These are phyloP conservation scores for Cinchona pubescens DNA, from an alignment of 257 asterid species.

Conservation along the genomic window DNA sequence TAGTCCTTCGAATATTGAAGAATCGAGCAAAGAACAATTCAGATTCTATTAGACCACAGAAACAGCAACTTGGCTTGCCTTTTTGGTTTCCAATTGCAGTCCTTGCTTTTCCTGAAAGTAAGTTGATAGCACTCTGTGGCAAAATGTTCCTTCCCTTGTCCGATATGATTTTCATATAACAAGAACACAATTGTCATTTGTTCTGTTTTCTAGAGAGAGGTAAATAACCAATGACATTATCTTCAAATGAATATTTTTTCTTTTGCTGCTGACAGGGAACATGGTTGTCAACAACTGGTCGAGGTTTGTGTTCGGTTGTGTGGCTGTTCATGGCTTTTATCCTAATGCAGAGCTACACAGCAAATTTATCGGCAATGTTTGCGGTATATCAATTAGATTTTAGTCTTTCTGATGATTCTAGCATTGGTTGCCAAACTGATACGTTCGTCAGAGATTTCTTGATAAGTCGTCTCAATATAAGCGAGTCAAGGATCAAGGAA, in stretches of 20 bases:
- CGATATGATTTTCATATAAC: too few relatives aligned
- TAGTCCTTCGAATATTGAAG: constrained; percentile 37
- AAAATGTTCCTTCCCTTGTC: not conserved
- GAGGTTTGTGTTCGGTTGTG: constrained; percentile 34
- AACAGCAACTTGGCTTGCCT: constrained; percentile 22
- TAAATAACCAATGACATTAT: not conserved
- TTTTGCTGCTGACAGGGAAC: constrained; percentile 31
- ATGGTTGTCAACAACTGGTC: constrained; percentile 58
- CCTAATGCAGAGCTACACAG: constrained; percentile 61
- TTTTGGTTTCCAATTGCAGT: constrained; percentile 47
- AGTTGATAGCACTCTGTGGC: constrained; percentile 12
- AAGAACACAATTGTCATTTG: not conserved
- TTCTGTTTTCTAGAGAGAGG: not conserved
- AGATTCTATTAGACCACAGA: constrained; percentile 20
- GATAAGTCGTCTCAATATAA: constrained; percentile 15
- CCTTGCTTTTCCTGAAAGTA: constrained; percentile 61
- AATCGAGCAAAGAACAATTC: not conserved
- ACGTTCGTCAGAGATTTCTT: constrained; percentile 41
- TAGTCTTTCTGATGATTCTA: constrained; percentile 27
- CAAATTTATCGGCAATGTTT: constrained; percentile 47
- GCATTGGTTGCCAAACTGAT: constrained; percentile 42
- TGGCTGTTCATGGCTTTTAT: constrained; percentile 57
- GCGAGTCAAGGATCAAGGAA: constrained; percentile 4
- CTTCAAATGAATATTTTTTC: not conserved
- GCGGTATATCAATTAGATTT: constrained; percentile 46